phyloP scores from a whole-genome alignment of 225 moss, liverwort and hornwort species.

The Physcomitrellopsis africana region DNA sequence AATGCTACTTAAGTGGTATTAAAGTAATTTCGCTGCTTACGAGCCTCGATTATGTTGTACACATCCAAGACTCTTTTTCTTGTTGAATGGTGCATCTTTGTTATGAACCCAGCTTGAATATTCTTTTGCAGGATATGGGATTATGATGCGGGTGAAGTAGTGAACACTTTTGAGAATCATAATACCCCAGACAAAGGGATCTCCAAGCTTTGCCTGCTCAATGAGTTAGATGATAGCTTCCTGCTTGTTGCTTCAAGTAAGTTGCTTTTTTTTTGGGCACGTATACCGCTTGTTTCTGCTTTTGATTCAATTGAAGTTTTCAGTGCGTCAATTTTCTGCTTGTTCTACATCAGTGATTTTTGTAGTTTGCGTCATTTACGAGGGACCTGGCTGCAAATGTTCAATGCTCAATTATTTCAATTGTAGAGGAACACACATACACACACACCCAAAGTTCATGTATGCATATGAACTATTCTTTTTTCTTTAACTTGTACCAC shows the following conservation, averaged over 20 bases:
- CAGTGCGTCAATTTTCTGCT: neutral
- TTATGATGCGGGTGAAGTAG: constrained; percentile 68
- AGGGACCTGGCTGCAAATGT: constrained; percentile 11
- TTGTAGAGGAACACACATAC: neutral
- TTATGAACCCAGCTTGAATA: constrained; percentile 8
- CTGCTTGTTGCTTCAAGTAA: constrained; percentile 95
- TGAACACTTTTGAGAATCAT: constrained; percentile 91
- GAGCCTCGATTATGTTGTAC: neutral
- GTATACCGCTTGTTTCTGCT: neutral
- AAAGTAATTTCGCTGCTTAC: constrained; percentile 6
- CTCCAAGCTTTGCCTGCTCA: constrained; percentile 85
- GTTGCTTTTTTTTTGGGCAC: constrained; percentile 27
- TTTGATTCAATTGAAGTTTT: constrained; percentile 1
- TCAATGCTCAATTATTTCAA: constrained; percentile 2
- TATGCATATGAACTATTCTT: neutral
- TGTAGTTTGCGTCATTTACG: neutral
- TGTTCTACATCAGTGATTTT: neutral
- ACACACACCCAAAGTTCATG: too few relatives aligned
- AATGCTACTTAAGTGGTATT: neutral
- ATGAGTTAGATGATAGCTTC: constrained; percentile 92
- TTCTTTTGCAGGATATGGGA: constrained; percentile 77
- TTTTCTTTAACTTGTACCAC: constrained; percentile 5
- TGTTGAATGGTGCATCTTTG: constrained; percentile 21
- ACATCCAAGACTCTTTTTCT: constrained; percentile 1
- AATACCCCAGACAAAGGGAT: constrained; percentile 79